Conservation (phyloP, 1,284 basidiomycete species). For the Xerocomus nothofagi region DNA sequence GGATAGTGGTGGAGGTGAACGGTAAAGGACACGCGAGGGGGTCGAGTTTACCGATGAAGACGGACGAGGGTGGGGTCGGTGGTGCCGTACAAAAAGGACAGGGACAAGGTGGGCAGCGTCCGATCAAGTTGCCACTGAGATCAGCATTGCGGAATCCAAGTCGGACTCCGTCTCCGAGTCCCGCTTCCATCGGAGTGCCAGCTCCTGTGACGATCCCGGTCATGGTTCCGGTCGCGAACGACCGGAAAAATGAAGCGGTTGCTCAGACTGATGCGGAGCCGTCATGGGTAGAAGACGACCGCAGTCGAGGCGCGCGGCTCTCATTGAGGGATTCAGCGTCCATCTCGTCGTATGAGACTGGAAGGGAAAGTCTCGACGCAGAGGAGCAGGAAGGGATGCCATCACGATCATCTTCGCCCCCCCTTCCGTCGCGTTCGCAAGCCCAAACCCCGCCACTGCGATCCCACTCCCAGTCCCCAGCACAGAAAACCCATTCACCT, state of each 20-base stretch:
- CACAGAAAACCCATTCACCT: not conserved
- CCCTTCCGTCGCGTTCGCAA: constrained; percentile 15
- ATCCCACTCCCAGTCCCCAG: not conserved
- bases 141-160: constrained; percentile 61
- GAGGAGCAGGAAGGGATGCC: constrained; percentile 31
- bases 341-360: constrained; percentile 63
- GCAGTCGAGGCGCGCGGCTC: not conserved
- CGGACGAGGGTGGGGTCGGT: not conserved
- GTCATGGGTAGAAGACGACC: not conserved
- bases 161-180: constrained; percentile 39
- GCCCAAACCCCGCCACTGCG: not conserved
- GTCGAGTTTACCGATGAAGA: not conserved
- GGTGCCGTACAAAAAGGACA: not conserved
- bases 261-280: not conserved
- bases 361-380: constrained; percentile 45
- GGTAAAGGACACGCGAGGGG: not conserved
- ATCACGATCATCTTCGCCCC: not conserved
- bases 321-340: constrained; percentile 21
- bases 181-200: not conserved
- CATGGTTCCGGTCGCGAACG: not conserved
- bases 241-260: not conserved
- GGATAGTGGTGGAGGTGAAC: not conserved
- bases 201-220: not conserved
- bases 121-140: constrained; percentile 50
- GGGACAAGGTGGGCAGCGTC: constrained; percentile 11